Evolutionary conservation across 164 flowering plant species (phyloP).

Genomic region (Stephania yunnanensis): DNA sequence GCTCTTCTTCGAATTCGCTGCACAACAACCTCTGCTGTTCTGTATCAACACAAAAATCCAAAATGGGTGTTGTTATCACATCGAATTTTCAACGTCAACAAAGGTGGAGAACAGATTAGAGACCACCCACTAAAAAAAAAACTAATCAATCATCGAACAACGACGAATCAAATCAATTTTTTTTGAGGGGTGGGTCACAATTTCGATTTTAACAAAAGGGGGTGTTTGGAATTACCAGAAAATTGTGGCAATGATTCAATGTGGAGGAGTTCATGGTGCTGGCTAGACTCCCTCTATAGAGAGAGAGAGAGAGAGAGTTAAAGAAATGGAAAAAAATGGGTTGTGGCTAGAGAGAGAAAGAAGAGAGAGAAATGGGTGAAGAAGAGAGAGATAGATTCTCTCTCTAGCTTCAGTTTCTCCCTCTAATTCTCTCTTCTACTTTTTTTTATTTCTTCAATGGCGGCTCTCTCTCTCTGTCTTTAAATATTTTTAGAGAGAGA

Average conservation of each 20-base stretch:
- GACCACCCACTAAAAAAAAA: neutral
- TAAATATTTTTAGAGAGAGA: neutral
- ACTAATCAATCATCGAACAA: neutral
- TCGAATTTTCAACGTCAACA: conserved; percentile 4
- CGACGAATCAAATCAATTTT: neutral
- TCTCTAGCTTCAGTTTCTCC: neutral
- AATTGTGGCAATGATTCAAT: conserved; percentile 22
- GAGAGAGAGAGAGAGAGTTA: neutral
- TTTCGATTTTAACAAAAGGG: conserved; percentile 11
- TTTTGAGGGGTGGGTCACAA: neutral
- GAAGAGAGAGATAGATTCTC: neutral
- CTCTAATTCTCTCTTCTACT: neutral
- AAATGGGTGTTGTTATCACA: conserved; percentile 6
- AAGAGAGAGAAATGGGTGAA: neutral
- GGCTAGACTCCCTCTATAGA: too few relatives aligned
- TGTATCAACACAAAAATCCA: conserved; percentile 17
- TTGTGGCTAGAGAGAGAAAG: neutral
- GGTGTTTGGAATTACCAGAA: conserved; percentile 31
- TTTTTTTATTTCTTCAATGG: neutral
- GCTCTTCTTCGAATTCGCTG: too few relatives aligned
- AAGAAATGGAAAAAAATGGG: conserved; percentile 1
- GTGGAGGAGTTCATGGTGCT: conserved; percentile 31
- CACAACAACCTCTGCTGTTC: neutral
- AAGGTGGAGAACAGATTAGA: neutral
- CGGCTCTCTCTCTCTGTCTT: neutral